Conservation (phyloP, 257 asterid species). For the Echites panduratus region DNA sequence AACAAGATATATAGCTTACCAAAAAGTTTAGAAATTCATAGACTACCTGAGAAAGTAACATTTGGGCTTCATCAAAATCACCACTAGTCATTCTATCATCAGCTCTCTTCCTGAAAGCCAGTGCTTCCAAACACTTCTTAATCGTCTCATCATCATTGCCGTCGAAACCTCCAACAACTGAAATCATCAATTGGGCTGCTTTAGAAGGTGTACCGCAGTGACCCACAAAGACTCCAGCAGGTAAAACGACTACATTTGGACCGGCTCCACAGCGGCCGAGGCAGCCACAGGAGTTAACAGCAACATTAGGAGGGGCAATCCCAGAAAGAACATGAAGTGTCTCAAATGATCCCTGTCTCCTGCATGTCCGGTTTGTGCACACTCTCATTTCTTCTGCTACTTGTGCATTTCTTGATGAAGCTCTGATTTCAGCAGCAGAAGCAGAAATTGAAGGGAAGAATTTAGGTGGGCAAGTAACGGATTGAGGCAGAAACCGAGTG, state of each 20-base stretch:
- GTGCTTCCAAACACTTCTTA: conserved; percentile 58
- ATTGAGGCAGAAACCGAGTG: background rate
- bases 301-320: conserved; percentile 57
- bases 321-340: conserved; percentile 63
- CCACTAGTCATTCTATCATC: conserved; percentile 53
- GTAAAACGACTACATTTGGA: conserved; percentile 70
- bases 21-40: background rate
- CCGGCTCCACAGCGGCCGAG: conserved; percentile 83
- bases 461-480: background rate
- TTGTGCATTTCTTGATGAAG: conserved; percentile 16
- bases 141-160: conserved; percentile 18
- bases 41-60: conserved; percentile 64
- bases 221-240: conserved; percentile 43
- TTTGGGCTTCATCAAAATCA: conserved; percentile 42
- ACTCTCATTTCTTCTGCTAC: conserved; percentile 46
- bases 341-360: conserved; percentile 81
- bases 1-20: background rate
- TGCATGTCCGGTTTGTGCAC: conserved; percentile 67
- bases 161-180: conserved; percentile 17
- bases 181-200: conserved; percentile 58
- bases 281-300: conserved; percentile 80
- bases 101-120: conserved; percentile 79
- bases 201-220: conserved; percentile 74
- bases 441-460: background rate
- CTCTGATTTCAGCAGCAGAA: background rate